phyloP scores from a whole-genome alignment of 441 rosid species.

The Erysimum cheiri region DNA sequence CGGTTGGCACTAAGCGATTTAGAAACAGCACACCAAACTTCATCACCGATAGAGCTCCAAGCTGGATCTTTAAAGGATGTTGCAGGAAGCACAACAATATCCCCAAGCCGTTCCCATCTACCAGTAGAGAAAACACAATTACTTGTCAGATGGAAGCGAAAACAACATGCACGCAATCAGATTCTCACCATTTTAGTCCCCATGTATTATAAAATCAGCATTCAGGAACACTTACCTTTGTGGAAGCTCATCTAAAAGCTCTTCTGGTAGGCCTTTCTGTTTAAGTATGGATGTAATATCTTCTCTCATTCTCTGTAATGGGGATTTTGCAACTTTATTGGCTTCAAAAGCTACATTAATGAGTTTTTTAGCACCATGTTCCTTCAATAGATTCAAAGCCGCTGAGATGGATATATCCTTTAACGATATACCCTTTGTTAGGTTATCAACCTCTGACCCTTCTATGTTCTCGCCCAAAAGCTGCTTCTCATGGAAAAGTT shows the following conservation, averaged over 20 bases:
- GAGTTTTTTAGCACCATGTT: slow-evolving; percentile 61
- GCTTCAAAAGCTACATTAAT: slow-evolving; percentile 60
- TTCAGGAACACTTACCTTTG: slow-evolving; percentile 58
- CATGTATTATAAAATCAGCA: slow-evolving; percentile 21
- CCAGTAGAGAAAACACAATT: slow-evolving; percentile 31
- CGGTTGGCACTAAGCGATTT: slow-evolving; percentile 66
- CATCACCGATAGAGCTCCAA: slow-evolving; percentile 74
- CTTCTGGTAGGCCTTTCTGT: slow-evolving; percentile 59
- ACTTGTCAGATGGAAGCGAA: slow-evolving; percentile 27
- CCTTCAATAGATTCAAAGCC: slow-evolving; percentile 66
- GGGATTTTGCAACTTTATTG: slow-evolving; percentile 67
- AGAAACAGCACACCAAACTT: slow-evolving; percentile 81
- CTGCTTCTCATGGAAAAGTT: slow-evolving; percentile 51
- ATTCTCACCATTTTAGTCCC: slow-evolving; percentile 1
- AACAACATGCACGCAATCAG: slow-evolving; percentile 6
- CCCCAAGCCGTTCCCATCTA: slow-evolving; percentile 96
- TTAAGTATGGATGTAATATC: slow-evolving; percentile 57
- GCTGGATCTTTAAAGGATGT: slow-evolving; percentile 80
- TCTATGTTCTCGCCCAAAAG: slow-evolving; percentile 42
- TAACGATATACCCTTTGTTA: slow-evolving; percentile 42
- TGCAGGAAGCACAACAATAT: slow-evolving; percentile 85
- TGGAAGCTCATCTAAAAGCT: slow-evolving; percentile 77
- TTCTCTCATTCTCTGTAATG: slow-evolving; percentile 68
- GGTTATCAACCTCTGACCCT: slow-evolving; percentile 41
- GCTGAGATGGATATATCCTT: slow-evolving; percentile 55